Base-by-base conservation (phyloP, 2,329 filamentous ascomycete species). In the Diaporthe longicolla region DNA sequence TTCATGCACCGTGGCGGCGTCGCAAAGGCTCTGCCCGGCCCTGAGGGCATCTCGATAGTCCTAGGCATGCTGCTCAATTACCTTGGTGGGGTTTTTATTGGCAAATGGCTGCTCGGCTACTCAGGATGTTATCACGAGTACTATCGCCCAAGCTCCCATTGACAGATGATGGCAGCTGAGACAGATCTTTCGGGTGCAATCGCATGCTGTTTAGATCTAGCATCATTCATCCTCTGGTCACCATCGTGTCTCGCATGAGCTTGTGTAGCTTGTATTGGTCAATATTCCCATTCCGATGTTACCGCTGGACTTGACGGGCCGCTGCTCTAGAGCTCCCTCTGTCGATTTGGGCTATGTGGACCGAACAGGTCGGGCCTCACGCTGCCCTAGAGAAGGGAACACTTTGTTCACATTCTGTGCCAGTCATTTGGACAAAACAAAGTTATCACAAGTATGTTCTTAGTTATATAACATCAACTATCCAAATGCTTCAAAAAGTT, bases 1-100 rank as follows among this genome's bases (percentile, higher is more conserved):
- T 75, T 75, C 68, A 75, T 73, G 71, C 72, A 73, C 17, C 57
- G 43, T n/a, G 74, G 71, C 15, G 74, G 74, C n/a, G 57, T 75
- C 7, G 65, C 68, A 19, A 70, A 71, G 71, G 66, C 52, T 35
- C n/a, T 74, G 2, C 71, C 74, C 21, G 66, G 74, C 7, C 71
- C 71, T 4, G 66, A 71, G 2, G 29, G 61, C 11, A 15, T 75
- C 24, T 69, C 72, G 13, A 68, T n/a, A 13, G n/a, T 15, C 7
- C 19, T 68, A 9, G 74, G 71, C 5, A 21, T 71, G 21, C 13
- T 74, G 45, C 50, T 73, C 11, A 75, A 65, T 35, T 71, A 69
- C 40, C 21, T 71, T 4, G 74, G 74, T 11, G 74, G 72, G 17
- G 52, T 74, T 8, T 19, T 75, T 17, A 66, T 74, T 52, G 74